A percentile compares a stretch with the other conserved stretches of the same genome.
Conservation (phyloP, 768 basidiomycete species). For the Phlebiopsis flavidoalba region DNA sequence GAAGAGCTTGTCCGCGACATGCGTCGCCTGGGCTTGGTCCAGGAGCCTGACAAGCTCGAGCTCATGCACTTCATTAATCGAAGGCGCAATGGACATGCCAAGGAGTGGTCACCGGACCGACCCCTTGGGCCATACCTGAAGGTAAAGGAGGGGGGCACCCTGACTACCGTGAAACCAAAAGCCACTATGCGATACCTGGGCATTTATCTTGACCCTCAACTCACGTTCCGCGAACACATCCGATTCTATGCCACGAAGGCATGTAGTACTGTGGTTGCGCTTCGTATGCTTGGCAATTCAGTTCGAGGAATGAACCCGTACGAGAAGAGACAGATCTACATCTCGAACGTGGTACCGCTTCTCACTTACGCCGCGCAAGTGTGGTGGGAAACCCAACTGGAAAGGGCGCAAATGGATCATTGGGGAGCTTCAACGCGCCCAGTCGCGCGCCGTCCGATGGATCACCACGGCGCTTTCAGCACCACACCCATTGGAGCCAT, state of each 20-base stretch:
- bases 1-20: background rate
- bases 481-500: no score
- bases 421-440: slow-evolving; percentile 6
- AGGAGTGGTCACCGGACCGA: background rate
- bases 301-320: no score
- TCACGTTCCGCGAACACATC: slow-evolving; percentile 10
- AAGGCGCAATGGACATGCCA: background rate
- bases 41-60: slow-evolving; percentile 11
- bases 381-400: no score
- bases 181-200: slow-evolving; percentile 11
- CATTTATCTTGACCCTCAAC: slow-evolving; percentile 12
- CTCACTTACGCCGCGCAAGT: slow-evolving; percentile 15
- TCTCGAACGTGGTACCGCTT: slow-evolving; percentile 12
- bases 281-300: slow-evolving; percentile 16
- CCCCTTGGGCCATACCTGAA: background rate
- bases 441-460: slow-evolving; percentile 13
- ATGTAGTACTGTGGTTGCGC: slow-evolving; percentile 2
- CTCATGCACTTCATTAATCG: slow-evolving; percentile 11
- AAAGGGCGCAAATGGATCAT: slow-evolving; percentile 8
- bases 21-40: slow-evolving; percentile 3
- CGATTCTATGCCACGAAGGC: slow-evolving; percentile 10
- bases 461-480: no score
- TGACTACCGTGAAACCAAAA: background rate
- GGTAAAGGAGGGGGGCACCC: slow-evolving; percentile 5
- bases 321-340: slow-evolving; percentile 14